These are phyloP conservation scores for Dactylella cylindrospora DNA, from an alignment of 2,329 filamentous ascomycete species.

Conservation along the genomic window DNA sequence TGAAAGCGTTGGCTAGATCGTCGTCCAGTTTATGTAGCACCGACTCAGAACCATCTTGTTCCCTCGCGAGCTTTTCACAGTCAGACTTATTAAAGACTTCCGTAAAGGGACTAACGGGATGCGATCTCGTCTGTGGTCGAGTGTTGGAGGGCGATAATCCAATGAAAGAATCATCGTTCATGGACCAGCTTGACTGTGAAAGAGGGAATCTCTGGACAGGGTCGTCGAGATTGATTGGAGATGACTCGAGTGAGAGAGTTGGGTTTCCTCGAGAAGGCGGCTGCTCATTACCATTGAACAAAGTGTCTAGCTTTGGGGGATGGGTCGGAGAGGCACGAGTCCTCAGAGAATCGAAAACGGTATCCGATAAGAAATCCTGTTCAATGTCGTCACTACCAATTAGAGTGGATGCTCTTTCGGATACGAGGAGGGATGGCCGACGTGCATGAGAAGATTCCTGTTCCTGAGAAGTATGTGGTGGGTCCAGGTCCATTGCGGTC, in stretches of 20 bases:
- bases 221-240: slow-evolving; percentile 41
- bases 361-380: slow-evolving; percentile 49
- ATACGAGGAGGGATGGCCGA: slow-evolving; percentile 45
- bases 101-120: slow-evolving; percentile 40
- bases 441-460: slow-evolving; percentile 43
- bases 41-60: slow-evolving; percentile 27
- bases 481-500: slow-evolving; percentile 40
- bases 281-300: slow-evolving; percentile 34
- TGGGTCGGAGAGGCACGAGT: slow-evolving; percentile 47
- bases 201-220: slow-evolving; percentile 29
- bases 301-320: slow-evolving; percentile 37
- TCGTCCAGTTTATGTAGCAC: slow-evolving; percentile 33
- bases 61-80: slow-evolving; percentile 10
- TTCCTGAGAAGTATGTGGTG: slow-evolving; percentile 25
- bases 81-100: slow-evolving; percentile 21
- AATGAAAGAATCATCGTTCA: slow-evolving; percentile 25
- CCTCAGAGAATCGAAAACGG: slow-evolving; percentile 49
- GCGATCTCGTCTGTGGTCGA: slow-evolving; percentile 37
- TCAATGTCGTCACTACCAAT: slow-evolving; percentile 49
- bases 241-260: slow-evolving; percentile 26
- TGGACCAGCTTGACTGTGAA: slow-evolving; percentile 31
- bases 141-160: slow-evolving; percentile 33
- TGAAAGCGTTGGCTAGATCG: slow-evolving; percentile 36
- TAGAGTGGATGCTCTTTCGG: slow-evolving; percentile 49
- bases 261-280: slow-evolving; percentile 29